A percentile compares a stretch with the other conserved stretches of the same genome.
Evolutionary conservation across 164 flowering plant genomes (phyloP).

Genomic region (Akebia trifoliata): DNA sequence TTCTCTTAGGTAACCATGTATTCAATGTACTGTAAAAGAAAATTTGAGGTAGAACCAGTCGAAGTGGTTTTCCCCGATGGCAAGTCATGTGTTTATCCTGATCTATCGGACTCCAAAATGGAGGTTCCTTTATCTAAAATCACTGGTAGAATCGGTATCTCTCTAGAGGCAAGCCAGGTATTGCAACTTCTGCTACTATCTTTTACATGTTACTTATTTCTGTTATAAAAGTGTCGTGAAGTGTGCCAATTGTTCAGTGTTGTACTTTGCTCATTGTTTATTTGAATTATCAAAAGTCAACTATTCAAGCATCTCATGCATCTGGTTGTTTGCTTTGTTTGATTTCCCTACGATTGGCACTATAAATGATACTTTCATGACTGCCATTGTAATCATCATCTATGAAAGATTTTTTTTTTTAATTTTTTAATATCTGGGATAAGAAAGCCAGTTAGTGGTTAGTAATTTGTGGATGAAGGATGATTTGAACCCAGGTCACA

Average conservation of each 20-base stretch:
- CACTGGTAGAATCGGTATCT: conserved; percentile 61
- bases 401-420: too few relatives aligned
- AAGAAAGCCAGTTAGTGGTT: too few relatives aligned
- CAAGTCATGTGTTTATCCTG: conserved; percentile 55
- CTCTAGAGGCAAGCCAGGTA: conserved; percentile 67
- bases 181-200: not conserved
- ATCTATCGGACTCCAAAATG: conserved; percentile 62
- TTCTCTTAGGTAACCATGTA: conserved; percentile 70
- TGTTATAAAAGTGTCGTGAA: not conserved
- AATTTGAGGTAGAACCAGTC: conserved; percentile 91
- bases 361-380: too few relatives aligned
- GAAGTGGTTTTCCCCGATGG: conserved; percentile 74
- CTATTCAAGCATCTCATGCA: too few relatives aligned
- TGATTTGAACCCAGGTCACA: too few relatives aligned
- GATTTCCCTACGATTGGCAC: too few relatives aligned
- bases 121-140: conserved; percentile 80
- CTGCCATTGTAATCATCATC: too few relatives aligned
- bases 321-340: too few relatives aligned
- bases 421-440: too few relatives aligned
- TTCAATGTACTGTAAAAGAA: conserved; percentile 73
- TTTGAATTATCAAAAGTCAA: too few relatives aligned
- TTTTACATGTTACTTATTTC: not conserved
- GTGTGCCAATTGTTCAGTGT: not conserved
- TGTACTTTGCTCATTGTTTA: too few relatives aligned
- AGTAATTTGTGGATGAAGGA: too few relatives aligned